phyloP scores from a whole-genome alignment of 2,329 filamentous ascomycete genomes.

The Metarhizium robertsii region DNA sequence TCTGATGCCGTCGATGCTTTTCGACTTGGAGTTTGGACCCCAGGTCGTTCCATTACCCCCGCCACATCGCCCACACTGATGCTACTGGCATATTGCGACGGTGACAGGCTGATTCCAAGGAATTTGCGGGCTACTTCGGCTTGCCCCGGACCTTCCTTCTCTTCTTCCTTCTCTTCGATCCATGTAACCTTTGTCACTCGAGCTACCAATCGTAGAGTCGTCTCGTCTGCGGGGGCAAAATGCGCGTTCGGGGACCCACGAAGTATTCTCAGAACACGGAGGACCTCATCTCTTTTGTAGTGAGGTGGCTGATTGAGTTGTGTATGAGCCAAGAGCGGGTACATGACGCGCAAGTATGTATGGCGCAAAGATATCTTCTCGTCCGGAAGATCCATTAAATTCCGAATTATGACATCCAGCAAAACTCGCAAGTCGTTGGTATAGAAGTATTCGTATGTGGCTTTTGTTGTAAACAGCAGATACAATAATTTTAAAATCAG shows the following conservation, averaged over 20 bases:
- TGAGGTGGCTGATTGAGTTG: constrained; percentile 79
- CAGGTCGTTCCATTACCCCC: constrained; percentile 71
- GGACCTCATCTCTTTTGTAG: constrained; percentile 84
- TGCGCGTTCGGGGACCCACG: constrained; percentile 55
- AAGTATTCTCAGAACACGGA: constrained; percentile 65
- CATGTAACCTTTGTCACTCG: constrained; percentile 67
- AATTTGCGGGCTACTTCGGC: constrained; percentile 47
- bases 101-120: constrained; percentile 62
- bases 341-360: constrained; percentile 88
- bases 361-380: constrained; percentile 72
- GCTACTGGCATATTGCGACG: constrained; percentile 57
- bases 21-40: constrained; percentile 70
- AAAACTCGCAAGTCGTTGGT: constrained; percentile 93
- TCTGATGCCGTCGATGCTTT: constrained; percentile 25
- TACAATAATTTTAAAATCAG: constrained; percentile 96
- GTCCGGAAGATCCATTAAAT: constrained; percentile 88
- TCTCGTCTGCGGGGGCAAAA: constrained; percentile 74
- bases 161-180: constrained; percentile 38
- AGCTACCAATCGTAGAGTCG: constrained; percentile 65
- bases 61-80: constrained; percentile 73
- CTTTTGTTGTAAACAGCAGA: constrained; percentile 82
- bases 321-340: constrained; percentile 83
- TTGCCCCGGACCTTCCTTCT: constrained; percentile 24
- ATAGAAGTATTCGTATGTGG: constrained; percentile 97
- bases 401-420: constrained; percentile 91